Conservation (phyloP, 192 early-diverging fungal genomes). For the Backusella liffmaniae region DNA sequence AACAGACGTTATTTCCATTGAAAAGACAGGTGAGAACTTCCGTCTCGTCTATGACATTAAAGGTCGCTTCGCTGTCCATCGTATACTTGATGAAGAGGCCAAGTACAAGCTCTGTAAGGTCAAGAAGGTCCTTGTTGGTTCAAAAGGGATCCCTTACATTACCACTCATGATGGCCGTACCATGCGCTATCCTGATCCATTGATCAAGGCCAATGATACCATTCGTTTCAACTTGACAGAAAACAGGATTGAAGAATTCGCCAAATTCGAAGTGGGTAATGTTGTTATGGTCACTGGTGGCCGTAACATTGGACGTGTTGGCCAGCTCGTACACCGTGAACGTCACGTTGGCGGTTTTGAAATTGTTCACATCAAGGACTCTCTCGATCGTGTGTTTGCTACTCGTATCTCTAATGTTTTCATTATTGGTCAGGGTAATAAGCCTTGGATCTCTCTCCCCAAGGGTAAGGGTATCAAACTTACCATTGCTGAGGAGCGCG, state of each 20-base stretch:
- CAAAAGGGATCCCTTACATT: constrained; percentile 93
- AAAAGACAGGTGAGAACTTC: constrained; percentile 99
- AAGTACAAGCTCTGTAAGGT: constrained; percentile 99
- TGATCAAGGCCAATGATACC: constrained; percentile 99
- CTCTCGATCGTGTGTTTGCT: constrained; percentile 92
- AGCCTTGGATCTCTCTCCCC: constrained; percentile 96
- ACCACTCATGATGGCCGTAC: constrained; percentile 99
- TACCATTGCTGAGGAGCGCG: constrained; percentile 99
- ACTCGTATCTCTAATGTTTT: constrained; percentile 97
- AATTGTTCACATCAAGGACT: constrained; percentile 99
- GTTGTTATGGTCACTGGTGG: constrained; percentile 97
- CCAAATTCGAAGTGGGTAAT: constrained; percentile 99
- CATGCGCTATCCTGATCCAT: constrained; percentile 98
- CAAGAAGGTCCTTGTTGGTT: constrained; percentile 90
- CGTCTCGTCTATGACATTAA: constrained; percentile 99
- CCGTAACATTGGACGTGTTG: constrained; percentile 98
- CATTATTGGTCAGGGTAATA: constrained; percentile 81
- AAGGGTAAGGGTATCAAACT: constrained; percentile 99
- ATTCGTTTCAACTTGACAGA: constrained; percentile 94
- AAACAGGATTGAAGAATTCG: constrained; percentile 87
- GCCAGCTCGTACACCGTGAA: constrained; percentile 95
- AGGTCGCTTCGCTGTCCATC: constrained; percentile 99
- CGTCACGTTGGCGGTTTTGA: constrained; percentile 97
- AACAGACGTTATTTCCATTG: constrained; percentile 87
- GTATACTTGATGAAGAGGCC: constrained; percentile 96